Percentiles rank a stretch among this genome's conserved stretches.
These are phyloP conservation scores for Pogostemon cablin DNA, from an alignment of 257 asterid species.

Conservation along the genomic window DNA sequence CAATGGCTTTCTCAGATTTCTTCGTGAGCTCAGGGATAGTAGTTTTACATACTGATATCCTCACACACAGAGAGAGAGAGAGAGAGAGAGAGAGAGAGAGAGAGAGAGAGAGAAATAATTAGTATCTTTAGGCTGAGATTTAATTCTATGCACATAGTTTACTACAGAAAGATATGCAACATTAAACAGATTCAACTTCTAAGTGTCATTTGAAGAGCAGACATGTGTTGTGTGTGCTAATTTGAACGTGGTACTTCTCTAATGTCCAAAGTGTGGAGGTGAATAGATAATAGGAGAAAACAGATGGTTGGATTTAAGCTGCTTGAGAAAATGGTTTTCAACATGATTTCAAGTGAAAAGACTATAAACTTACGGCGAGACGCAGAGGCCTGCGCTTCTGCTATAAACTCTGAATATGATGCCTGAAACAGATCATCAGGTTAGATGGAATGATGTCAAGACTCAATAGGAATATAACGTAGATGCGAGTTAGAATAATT, in stretches of 20 bases:
- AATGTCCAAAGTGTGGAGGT: conserved; percentile 8
- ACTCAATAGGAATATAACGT: conserved; percentile 2
- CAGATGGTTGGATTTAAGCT: conserved; percentile 11
- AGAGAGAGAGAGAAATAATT: not conserved
- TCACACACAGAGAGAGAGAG: not conserved
- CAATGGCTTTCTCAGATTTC: conserved; percentile 64
- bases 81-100: not conserved
- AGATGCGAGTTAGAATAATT: not conserved
- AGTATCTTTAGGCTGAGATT: conserved; percentile 12
- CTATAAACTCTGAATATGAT: conserved; percentile 66
- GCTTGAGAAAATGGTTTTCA: conserved; percentile 7
- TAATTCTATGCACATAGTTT: not conserved
- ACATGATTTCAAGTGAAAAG: not conserved
- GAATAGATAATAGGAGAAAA: not conserved
- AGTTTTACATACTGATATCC: conserved; percentile 64
- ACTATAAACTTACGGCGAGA: conserved; percentile 67
- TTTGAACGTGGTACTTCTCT: not conserved
- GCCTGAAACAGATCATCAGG: conserved; percentile 54
- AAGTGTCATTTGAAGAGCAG: not conserved
- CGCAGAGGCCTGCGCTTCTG: conserved; percentile 69
- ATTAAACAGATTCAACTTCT: not conserved
- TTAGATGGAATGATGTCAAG: conserved; percentile 33
- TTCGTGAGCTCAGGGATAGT: conserved; percentile 72
- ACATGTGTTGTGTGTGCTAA: not conserved
- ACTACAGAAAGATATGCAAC: conserved; percentile 2